phyloP scores from a whole-genome alignment of 1,284 basidiomycete species.

The Pascua guehoae region DNA sequence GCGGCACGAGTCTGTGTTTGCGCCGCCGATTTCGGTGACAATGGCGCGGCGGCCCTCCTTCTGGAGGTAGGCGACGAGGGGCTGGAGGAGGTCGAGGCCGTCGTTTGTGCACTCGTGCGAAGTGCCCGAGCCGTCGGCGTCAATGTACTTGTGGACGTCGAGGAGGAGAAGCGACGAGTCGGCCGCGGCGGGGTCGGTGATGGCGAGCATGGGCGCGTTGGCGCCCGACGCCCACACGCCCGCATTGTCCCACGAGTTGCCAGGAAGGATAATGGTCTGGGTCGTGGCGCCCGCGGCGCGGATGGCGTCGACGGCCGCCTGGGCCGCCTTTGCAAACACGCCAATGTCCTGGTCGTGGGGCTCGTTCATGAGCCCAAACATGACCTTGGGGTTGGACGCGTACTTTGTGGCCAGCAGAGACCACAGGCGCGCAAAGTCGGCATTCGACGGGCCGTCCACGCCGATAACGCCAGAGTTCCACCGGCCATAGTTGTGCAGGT shows the following conservation, averaged over 20 bases:
- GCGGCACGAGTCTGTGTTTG: slow-evolving; percentile 46
- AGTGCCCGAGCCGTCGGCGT: slow-evolving; percentile 60
- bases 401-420: slow-evolving; percentile 57
- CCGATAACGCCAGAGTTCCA: slow-evolving; percentile 52
- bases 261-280: slow-evolving; percentile 42
- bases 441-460: slow-evolving; percentile 59
- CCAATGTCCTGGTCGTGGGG: slow-evolving; percentile 43
- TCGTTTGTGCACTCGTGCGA: slow-evolving; percentile 53
- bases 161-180: slow-evolving; percentile 55
- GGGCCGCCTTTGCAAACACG: slow-evolving; percentile 32
- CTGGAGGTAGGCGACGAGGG: slow-evolving; percentile 54
- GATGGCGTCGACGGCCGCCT: slow-evolving; percentile 46
- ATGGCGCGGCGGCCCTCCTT: slow-evolving; percentile 58
- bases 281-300: slow-evolving; percentile 42
- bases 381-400: slow-evolving; percentile 53
- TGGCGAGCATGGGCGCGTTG: slow-evolving; percentile 49
- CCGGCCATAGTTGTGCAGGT: slow-evolving; percentile 50
- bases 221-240: slow-evolving; percentile 44
- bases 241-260: slow-evolving; percentile 38
- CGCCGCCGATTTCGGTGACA: slow-evolving; percentile 60
- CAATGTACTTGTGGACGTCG: slow-evolving; percentile 64
- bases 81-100: slow-evolving; percentile 54
- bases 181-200: slow-evolving; percentile 58
- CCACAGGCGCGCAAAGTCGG: slow-evolving; percentile 58
- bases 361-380: slow-evolving; percentile 53